phyloP scores from a whole-genome alignment of 305 asterid genomes.

The Galium porrigens region DNA sequence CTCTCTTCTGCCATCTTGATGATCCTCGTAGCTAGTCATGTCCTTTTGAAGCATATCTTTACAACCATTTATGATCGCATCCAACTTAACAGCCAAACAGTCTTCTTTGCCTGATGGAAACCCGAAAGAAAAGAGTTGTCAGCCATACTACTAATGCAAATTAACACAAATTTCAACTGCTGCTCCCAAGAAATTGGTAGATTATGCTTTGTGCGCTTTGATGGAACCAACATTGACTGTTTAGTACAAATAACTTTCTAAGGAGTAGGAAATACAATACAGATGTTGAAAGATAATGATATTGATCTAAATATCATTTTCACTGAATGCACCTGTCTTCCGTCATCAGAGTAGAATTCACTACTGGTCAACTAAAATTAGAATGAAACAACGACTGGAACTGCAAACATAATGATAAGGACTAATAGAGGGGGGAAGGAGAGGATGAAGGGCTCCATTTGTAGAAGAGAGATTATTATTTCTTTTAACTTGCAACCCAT shows the following conservation, averaged over 20 bases:
- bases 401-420: neutral
- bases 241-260: neutral
- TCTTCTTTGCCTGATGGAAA: slow-evolving; percentile 18
- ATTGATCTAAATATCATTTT: no score
- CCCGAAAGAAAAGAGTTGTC: neutral
- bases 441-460: no score
- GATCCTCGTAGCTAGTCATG: slow-evolving; percentile 13
- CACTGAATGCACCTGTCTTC: no score
- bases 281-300: no score
- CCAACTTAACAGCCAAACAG: slow-evolving; percentile 14
- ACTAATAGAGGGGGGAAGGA: no score
- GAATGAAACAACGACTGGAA: neutral
- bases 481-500: neutral
- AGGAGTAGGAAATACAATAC: neutral
- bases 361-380: no score
- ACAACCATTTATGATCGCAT: slow-evolving; percentile 15
- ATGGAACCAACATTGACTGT: neutral
- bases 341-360: no score
- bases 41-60: slow-evolving; percentile 15
- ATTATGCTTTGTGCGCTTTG: neutral
- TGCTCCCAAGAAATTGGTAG: neutral
- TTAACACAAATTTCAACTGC: neutral
- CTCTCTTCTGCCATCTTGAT: slow-evolving; percentile 8
- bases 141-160: neutral
- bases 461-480: no score